A percentile compares a stretch with the other conserved stretches of the same genome.
These are phyloP conservation scores for Ormosia semicastrata DNA, from an alignment of 306 rosid genomes.

Conservation along the genomic window DNA sequence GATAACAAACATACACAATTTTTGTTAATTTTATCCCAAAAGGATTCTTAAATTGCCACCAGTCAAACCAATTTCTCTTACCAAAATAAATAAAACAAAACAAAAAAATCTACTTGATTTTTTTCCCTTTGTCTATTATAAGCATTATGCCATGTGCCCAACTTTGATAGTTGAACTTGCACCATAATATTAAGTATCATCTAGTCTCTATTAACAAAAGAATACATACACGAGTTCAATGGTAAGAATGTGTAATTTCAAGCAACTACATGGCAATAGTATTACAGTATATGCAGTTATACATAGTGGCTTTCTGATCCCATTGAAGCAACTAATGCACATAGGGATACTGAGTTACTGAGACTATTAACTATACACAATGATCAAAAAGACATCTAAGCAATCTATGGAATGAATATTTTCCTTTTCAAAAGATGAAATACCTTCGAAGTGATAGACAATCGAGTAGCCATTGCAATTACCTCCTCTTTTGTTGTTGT, in stretches of 20 bases:
- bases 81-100: not conserved
- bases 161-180: not conserved
- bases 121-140: not conserved
- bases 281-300: not conserved
- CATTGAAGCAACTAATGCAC: conserved; percentile 10
- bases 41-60: not conserved
- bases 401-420: not conserved
- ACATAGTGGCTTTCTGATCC: not conserved
- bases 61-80: not conserved
- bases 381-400: not conserved
- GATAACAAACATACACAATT: not conserved
- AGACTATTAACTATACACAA: not conserved
- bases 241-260: not conserved
- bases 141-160: not conserved
- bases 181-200: not conserved
- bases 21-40: conserved; percentile 1
- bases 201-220: not conserved
- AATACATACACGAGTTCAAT: not conserved
- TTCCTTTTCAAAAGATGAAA: conserved; percentile 18
- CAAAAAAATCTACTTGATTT: not conserved
- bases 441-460: conserved; percentile 91
- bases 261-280: not conserved
- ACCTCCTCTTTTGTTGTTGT: conserved; percentile 61
- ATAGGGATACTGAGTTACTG: not conserved
- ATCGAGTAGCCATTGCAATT: conserved; percentile 71